Percentiles rank a stretch among this genome's conserved stretches.
These are phyloP conservation scores for Pestalotiopsis sp. DNA, from an alignment of 2,329 filamentous ascomycete species.

Conservation along the genomic window DNA sequence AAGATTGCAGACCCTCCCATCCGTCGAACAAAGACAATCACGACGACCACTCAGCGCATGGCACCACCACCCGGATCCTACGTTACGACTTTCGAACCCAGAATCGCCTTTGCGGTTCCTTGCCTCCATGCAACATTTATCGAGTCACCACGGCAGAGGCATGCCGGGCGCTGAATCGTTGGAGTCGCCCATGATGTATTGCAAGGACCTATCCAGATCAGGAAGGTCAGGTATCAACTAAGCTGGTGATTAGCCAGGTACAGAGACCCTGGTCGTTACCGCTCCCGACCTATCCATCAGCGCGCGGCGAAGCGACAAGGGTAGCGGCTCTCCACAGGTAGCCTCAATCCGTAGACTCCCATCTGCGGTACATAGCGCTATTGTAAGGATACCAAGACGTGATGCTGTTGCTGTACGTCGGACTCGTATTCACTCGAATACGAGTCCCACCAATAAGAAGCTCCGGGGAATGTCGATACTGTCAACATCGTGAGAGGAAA, in stretches of 20 bases:
- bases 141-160: neutral
- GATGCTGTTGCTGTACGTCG: neutral
- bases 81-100: neutral
- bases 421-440: neutral
- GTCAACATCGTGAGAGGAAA: neutral
- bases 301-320: neutral
- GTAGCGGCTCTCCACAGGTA: neutral
- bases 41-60: neutral
- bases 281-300: neutral
- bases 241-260: neutral
- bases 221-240: neutral
- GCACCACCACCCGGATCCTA: neutral
- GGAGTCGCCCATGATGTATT: neutral
- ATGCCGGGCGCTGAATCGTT: neutral
- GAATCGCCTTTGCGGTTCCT: neutral
- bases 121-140: neutral
- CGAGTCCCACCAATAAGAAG: neutral
- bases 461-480: neutral
- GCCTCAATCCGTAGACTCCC: neutral
- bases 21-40: neutral
- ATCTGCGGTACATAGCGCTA: neutral
- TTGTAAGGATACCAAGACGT: slow-evolving; percentile 1
- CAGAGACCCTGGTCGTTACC: neutral
- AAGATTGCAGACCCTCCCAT: neutral
- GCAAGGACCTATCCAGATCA: neutral